phyloP scores from a whole-genome alignment of 1,139 yeast species.

The Yamadazyma spencermartinsiae region DNA sequence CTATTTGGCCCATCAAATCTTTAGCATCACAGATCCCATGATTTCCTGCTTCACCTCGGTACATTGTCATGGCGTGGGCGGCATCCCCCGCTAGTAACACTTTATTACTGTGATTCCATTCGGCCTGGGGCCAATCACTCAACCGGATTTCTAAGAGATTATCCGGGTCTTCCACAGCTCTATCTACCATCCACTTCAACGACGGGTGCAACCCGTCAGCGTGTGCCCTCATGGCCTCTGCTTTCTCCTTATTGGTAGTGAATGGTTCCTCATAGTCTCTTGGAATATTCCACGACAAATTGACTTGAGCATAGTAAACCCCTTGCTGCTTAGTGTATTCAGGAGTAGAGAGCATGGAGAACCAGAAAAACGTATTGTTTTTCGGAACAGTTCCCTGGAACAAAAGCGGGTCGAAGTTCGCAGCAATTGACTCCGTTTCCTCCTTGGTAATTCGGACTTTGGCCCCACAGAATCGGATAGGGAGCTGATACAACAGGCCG shows the following conservation, averaged over 20 bases:
- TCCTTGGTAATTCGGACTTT: constrained; percentile 20
- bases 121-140: constrained; percentile 20
- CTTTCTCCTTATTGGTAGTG: constrained; percentile 15
- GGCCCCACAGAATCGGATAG: constrained; percentile 26
- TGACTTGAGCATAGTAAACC: constrained; percentile 21
- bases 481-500: constrained; percentile 22
- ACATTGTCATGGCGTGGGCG: constrained; percentile 25
- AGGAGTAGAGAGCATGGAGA: constrained; percentile 26
- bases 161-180: constrained; percentile 16
- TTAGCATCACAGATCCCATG: constrained; percentile 22
- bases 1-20: constrained; percentile 15
- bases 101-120: constrained; percentile 11
- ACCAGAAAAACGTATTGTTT: constrained; percentile 27
- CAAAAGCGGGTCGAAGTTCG: constrained; percentile 23
- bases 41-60: constrained; percentile 23
- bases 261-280: constrained; percentile 16
- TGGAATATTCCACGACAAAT: constrained; percentile 20
- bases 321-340: constrained; percentile 16
- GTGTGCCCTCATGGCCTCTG: constrained; percentile 18
- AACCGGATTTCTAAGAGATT: constrained; percentile 17
- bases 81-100: constrained; percentile 17
- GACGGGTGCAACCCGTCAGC: constrained; percentile 17
- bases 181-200: constrained; percentile 16
- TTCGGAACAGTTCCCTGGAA: constrained; percentile 30
- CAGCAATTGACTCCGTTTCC: constrained; percentile 19